Conservation (phyloP, 1,139 yeast species). For the Nakaseomyces sp. region DNA sequence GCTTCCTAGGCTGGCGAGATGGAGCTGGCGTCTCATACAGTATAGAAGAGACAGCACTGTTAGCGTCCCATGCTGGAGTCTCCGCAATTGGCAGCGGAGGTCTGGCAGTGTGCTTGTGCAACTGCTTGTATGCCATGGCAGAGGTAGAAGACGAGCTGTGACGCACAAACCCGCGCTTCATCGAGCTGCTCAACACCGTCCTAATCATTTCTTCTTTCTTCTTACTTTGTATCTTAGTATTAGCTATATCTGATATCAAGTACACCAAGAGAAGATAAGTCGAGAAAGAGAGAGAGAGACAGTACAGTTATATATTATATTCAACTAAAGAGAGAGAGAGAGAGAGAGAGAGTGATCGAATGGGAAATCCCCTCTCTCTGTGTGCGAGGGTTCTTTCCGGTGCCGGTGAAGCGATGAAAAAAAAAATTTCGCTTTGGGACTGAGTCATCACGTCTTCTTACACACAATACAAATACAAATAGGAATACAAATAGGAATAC, state of each 20-base stretch:
- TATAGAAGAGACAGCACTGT: constrained; percentile 91
- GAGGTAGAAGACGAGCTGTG: constrained; percentile 60
- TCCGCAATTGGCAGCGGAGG: constrained; percentile 94
- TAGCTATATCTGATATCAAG: too few relatives aligned
- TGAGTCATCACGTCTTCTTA: too few relatives aligned
- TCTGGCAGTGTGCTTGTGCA: constrained; percentile 76
- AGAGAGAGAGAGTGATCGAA: too few relatives aligned
- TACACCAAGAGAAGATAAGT: too few relatives aligned
- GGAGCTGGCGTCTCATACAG: constrained; percentile 87
- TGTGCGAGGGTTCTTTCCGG: too few relatives aligned
- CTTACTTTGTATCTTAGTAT: too few relatives aligned
- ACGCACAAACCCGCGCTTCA: constrained; percentile 10
- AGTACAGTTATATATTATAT: too few relatives aligned
- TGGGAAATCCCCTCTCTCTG: too few relatives aligned
- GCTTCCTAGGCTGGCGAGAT: constrained; percentile 54
- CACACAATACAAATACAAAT: too few relatives aligned
- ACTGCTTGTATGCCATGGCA: constrained; percentile 86
- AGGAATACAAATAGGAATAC: too few relatives aligned
- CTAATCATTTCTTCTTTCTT: constrained; percentile 7
- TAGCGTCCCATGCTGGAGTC: constrained; percentile 91
- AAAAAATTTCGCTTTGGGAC: background rate
- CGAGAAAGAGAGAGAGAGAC: constrained; percentile 1
- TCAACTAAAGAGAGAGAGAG: too few relatives aligned
- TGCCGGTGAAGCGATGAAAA: background rate
- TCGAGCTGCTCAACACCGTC: constrained; percentile 8